Conservation (phyloP, 495 filamentous ascomycete species). For the Pseudevernia furfuracea region DNA sequence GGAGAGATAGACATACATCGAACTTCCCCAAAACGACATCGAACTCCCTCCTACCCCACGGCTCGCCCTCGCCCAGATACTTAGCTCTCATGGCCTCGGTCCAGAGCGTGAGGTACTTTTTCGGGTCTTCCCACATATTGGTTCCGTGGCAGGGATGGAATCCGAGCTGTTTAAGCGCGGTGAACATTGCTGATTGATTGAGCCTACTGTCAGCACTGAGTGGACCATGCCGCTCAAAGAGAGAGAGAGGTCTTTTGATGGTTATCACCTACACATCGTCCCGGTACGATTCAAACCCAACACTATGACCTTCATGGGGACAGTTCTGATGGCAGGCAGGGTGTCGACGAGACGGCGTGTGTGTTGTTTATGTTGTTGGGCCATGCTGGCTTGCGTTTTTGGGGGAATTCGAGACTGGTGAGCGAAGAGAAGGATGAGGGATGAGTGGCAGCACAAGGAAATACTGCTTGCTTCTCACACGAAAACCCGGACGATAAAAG, state of each 20-base stretch:
- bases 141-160: not conserved
- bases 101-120: not conserved
- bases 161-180: not conserved
- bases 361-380: no score
- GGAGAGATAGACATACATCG: not conserved
- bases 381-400: not conserved
- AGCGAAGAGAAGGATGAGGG: no score
- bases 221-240: no score
- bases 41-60: not conserved
- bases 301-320: not conserved
- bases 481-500: no score
- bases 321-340: not conserved
- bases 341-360: not conserved
- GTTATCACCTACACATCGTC: not conserved
- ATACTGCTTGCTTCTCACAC: no score
- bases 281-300: not conserved
- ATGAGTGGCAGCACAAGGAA: no score
- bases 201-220: no score
- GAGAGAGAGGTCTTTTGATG: no score
- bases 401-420: no score
- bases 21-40: not conserved
- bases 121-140: not conserved
- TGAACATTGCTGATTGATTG: not conserved
- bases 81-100: not conserved
- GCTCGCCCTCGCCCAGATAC: not conserved